These are phyloP conservation scores for Senecio squalidus DNA, from an alignment of 140 eudicot species.

Conservation along the genomic window DNA sequence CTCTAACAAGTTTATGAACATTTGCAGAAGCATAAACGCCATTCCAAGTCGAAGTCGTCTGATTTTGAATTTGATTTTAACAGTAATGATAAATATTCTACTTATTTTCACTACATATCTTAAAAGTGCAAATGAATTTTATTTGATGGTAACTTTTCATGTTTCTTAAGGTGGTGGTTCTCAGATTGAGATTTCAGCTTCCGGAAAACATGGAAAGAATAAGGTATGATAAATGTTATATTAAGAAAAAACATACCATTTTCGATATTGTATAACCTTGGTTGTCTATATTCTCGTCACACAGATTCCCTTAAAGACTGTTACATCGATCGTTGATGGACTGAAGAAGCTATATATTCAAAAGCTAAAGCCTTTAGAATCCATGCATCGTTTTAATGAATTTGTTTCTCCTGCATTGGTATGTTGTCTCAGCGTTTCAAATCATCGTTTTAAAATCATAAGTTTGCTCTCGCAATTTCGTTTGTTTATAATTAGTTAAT, in stretches of 20 bases:
- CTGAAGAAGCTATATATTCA: slow-evolving; percentile 75
- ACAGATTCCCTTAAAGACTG: slow-evolving; percentile 56
- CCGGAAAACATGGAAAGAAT: slow-evolving; percentile 29
- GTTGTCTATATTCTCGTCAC: too few species aligned
- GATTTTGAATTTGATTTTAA: slow-evolving; percentile 38
- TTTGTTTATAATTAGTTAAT: too few species aligned
- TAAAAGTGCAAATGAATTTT: neutral
- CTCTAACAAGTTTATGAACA: neutral
- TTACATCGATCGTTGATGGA: slow-evolving; percentile 83
- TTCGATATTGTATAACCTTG: too few species aligned
- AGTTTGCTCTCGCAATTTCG: too few species aligned
- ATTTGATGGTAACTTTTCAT: slow-evolving; percentile 13
- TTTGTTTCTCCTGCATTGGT: slow-evolving; percentile 90
- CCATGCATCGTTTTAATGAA: slow-evolving; percentile 62
- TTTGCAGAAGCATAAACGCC: slow-evolving; percentile 45
- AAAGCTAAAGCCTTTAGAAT: slow-evolving; percentile 77
- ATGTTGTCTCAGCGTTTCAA: slow-evolving; percentile 15
- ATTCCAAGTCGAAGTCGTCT: slow-evolving; percentile 26
- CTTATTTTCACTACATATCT: neutral
- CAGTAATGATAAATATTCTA: slow-evolving; percentile 20
- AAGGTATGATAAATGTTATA: slow-evolving; percentile 18
- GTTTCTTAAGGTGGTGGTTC: slow-evolving; percentile 42
- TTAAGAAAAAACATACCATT: too few species aligned
- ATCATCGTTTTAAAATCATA: neutral
- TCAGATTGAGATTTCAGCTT: slow-evolving; percentile 41